Percentiles rank a stretch among this genome's conserved stretches.
phyloP scores from a whole-genome alignment of 108 stramenopile genomes.

The Poteriospumella lacustris region DNA sequence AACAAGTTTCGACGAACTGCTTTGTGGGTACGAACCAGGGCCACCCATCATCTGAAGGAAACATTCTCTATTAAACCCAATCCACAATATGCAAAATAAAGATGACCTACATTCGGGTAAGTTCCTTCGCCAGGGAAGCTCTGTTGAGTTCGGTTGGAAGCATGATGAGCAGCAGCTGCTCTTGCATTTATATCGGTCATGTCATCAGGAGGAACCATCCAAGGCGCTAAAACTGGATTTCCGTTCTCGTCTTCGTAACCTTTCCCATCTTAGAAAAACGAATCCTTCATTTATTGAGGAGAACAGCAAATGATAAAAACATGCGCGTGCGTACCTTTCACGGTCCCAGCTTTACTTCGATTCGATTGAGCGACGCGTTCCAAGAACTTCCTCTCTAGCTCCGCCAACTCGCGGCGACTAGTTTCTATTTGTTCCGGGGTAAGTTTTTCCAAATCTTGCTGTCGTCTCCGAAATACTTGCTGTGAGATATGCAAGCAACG shows the following conservation, averaged over 20 bases:
- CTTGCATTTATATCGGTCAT: background rate
- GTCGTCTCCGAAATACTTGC: slow-evolving; percentile 75
- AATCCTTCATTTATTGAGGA: background rate
- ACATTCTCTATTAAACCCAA: background rate
- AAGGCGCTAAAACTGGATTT: slow-evolving; percentile 10
- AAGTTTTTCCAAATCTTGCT: slow-evolving; percentile 75
- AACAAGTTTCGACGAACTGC: background rate
- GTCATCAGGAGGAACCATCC: slow-evolving; percentile 13
- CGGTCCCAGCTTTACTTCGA: slow-evolving; percentile 63
- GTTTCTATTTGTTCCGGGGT: slow-evolving; percentile 76
- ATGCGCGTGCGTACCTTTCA: background rate
- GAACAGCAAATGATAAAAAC: background rate
- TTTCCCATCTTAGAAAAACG: background rate
- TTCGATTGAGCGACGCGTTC: slow-evolving; percentile 86
- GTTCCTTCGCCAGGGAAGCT: background rate
- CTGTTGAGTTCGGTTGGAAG: background rate
- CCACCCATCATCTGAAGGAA: no score
- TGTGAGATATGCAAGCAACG: slow-evolving; percentile 36
- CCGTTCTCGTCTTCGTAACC: slow-evolving; percentile 3
- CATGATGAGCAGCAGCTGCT: background rate
- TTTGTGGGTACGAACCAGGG: background rate
- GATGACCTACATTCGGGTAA: background rate
- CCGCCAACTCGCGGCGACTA: slow-evolving; percentile 68
- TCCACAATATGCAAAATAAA: background rate
- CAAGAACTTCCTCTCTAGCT: slow-evolving; percentile 78